Percentiles rank a stretch among this genome's conserved stretches.
phyloP scores from a whole-genome alignment of 1,139 yeast genomes.

The Debaryomyces fabryi region DNA sequence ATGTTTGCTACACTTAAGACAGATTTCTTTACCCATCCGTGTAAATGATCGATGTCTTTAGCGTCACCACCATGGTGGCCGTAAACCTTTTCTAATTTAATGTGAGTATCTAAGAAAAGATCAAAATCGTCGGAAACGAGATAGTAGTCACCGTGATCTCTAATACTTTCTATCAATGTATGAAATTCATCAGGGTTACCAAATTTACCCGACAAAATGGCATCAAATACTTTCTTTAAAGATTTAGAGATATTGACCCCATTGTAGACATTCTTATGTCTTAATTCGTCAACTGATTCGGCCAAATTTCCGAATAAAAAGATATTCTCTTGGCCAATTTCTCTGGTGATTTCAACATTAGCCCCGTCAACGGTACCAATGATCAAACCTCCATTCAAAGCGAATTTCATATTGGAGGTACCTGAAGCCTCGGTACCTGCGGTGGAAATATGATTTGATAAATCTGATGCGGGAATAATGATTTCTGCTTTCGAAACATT shows the following conservation, averaged over 20 bases:
- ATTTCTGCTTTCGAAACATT: conserved; percentile 93
- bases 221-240: conserved; percentile 63
- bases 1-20: conserved; percentile 85
- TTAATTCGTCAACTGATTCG: conserved; percentile 83
- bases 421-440: conserved; percentile 98
- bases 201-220: conserved; percentile 69
- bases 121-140: conserved; percentile 89
- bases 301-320: conserved; percentile 90
- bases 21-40: conserved; percentile 74
- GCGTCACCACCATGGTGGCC: conserved; percentile 50
- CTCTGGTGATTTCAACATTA: conserved; percentile 91
- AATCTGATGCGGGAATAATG: conserved; percentile 86
- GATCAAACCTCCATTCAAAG: conserved; percentile 88
- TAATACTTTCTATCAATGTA: conserved; percentile 69
- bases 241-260: conserved; percentile 57
- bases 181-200: conserved; percentile 72
- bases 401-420: conserved; percentile 95
- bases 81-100: conserved; percentile 71
- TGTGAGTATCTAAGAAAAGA: conserved; percentile 80
- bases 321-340: conserved; percentile 90
- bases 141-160: conserved; percentile 79
- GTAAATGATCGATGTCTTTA: conserved; percentile 53
- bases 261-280: conserved; percentile 72
- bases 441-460: conserved; percentile 94
- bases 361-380: conserved; percentile 98